A percentile compares a stretch with the other conserved stretches of the same genome.
phyloP scores from a whole-genome alignment of 768 basidiomycete genomes.

The Lyophyllum decastes region DNA sequence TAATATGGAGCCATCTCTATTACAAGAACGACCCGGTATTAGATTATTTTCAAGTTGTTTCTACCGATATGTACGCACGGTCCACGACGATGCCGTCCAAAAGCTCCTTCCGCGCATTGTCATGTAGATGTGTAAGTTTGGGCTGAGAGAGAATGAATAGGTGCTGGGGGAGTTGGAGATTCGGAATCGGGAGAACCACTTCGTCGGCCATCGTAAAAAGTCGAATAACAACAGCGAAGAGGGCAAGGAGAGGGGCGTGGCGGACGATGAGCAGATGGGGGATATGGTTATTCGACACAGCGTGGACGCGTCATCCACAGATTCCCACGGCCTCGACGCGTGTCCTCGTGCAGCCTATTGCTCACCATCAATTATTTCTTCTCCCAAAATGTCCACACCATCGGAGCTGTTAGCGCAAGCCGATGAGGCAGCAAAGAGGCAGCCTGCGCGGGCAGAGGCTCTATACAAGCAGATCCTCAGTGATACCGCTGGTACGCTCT shows the following conservation, averaged over 20 bases:
- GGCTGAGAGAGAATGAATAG: constrained; percentile 72
- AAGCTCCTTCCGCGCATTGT: constrained; percentile 62
- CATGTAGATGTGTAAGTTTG: constrained; percentile 62
- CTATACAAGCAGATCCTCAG: constrained; percentile 74
- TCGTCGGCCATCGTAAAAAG: constrained; percentile 76
- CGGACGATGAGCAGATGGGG: constrained; percentile 1
- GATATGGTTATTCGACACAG: neutral
- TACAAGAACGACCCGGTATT: neutral
- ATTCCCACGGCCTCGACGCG: constrained; percentile 37
- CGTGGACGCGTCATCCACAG: constrained; percentile 36
- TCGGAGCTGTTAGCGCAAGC: constrained; percentile 60
- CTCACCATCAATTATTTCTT: constrained; percentile 2
- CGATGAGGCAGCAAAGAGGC: constrained; percentile 38
- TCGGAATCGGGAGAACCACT: constrained; percentile 81
- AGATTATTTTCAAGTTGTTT: neutral
- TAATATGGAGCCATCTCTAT: constrained; percentile 91
- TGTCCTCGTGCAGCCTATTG: constrained; percentile 15
- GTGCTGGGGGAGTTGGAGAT: constrained; percentile 79
- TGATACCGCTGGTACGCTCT: constrained; percentile 34
- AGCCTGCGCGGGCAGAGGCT: constrained; percentile 65
- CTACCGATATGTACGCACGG: constrained; percentile 48
- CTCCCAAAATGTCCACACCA: constrained; percentile 30
- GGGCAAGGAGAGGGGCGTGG: constrained; percentile 8
- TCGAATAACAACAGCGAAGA: constrained; percentile 1
- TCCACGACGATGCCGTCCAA: constrained; percentile 79